Base-by-base conservation (phyloP, 257 asterid species). In the Petunia secreta region DNA sequence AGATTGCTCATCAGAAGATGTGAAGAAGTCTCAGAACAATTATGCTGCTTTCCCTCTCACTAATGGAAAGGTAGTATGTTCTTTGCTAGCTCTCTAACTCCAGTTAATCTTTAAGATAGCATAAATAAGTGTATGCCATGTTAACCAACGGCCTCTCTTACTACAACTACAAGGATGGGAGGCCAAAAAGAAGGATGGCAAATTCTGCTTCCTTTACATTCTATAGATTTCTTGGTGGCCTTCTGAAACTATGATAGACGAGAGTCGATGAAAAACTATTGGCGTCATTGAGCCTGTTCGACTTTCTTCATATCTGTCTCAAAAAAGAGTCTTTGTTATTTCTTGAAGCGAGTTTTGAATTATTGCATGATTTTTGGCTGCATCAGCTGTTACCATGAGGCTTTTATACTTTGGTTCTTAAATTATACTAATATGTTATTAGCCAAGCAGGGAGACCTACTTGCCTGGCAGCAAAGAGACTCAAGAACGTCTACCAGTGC, bases 1-100 rank as follows among this genome's bases (percentile, higher is more conserved):
- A 6, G 94, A 89, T 5, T 92, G 92, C 77, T 67, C 82, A 43
- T 41, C 87, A 38, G 84, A 82, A 6, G 87, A 84, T 81, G 71
- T 13, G 60, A 91, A 88, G 77, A 89, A 87, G 73, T 78, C 84
- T 36, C 79, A 9, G 37, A 68, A 64, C 53, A 66, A 66, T 39
- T 65, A 38, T 4, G 59, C 78, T 46, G 46, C 79, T 10, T 73
- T 84, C 46, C 76, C 85, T 6, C 73, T 48, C 2, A 8, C 65
- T 15, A 86, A 86, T 79, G 83, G 80, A 79, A 84, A 84, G 89
- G 97, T 88, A 63, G 69, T 80, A 36, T 2, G 34, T 73, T 6
- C 34, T 48, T 73, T 3, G 43, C 62, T 15, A 57, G 63, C 50
- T 71, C 13, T 71, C 77, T 3, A 36, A 58, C n/a, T 57, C 63